phyloP scores from a whole-genome alignment of 768 basidiomycete genomes.

The Mrakia gelida region DNA sequence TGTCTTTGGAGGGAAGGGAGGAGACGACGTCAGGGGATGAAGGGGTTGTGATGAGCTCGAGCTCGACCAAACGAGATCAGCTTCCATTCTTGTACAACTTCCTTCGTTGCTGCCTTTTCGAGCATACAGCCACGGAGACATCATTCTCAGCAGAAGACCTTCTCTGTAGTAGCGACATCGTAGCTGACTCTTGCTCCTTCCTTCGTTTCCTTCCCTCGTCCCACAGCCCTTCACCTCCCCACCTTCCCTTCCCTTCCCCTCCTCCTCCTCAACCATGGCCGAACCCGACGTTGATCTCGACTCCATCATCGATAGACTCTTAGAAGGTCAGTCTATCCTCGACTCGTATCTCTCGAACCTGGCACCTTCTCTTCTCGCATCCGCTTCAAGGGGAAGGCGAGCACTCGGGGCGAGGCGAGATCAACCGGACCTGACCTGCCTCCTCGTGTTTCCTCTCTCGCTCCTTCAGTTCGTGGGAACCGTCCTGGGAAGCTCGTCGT shows the following conservation, averaged over 20 bases:
- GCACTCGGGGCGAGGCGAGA: too few species aligned
- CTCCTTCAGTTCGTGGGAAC: constrained; percentile 31
- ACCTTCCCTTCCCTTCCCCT: background rate
- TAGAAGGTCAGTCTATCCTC: constrained; percentile 21
- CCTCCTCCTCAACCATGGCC: constrained; percentile 8
- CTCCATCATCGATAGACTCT: constrained; percentile 31
- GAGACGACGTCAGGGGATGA: too few species aligned
- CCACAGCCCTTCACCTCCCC: background rate
- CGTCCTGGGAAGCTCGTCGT: constrained; percentile 31
- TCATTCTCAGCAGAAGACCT: too few species aligned
- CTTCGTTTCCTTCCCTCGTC: background rate
- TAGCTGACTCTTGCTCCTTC: background rate
- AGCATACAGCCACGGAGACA: too few species aligned
- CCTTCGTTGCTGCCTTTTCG: too few species aligned
- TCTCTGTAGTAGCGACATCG: background rate
- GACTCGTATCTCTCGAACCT: background rate
- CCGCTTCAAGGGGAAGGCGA: background rate
- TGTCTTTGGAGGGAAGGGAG: too few species aligned
- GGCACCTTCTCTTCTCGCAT: too few species aligned
- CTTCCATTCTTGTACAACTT: too few species aligned
- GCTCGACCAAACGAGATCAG: too few species aligned
- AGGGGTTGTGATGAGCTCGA: too few species aligned
- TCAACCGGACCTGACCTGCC: too few species aligned
- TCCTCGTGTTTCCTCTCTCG: background rate
- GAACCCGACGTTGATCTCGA: constrained; percentile 31